Conservation (phyloP, 2,329 filamentous ascomycete genomes). For the Xylaria arbuscula region DNA sequence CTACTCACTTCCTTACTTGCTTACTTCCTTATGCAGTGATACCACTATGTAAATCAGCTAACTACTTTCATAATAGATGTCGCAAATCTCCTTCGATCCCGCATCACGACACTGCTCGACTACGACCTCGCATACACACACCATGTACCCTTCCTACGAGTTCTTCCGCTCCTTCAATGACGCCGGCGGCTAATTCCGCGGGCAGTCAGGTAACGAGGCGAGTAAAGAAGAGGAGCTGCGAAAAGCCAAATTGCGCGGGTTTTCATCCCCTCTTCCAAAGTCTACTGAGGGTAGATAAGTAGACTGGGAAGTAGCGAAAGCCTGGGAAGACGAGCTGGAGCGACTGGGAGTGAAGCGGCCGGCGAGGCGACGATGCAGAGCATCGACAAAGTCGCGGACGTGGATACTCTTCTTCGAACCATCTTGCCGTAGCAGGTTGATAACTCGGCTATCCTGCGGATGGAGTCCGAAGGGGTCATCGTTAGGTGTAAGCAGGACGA, state of each 20-base stretch:
- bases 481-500: background rate
- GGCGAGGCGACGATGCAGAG: slow-evolving; percentile 2
- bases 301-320: slow-evolving; percentile 25
- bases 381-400: slow-evolving; percentile 18
- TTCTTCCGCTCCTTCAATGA: slow-evolving; percentile 19
- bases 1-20: too few relatives aligned
- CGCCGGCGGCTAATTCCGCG: slow-evolving; percentile 12
- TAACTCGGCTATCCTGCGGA: background rate
- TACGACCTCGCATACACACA: slow-evolving; percentile 22
- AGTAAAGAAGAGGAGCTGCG: background rate
- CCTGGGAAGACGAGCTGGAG: slow-evolving; percentile 22
- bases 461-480: background rate
- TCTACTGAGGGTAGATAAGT: background rate
- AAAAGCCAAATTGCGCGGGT: slow-evolving; percentile 9
- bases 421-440: background rate
- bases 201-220: slow-evolving; percentile 1
- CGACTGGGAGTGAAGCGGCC: slow-evolving; percentile 9
- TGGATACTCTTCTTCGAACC: background rate
- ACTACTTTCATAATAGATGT: slow-evolving; percentile 19
- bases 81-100: too few relatives aligned
- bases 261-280: slow-evolving; percentile 6
- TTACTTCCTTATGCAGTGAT: too few relatives aligned
- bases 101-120: slow-evolving; percentile 25
- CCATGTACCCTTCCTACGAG: slow-evolving; percentile 15
- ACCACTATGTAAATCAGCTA: background rate